phyloP scores from a whole-genome alignment of 176 grass and related monocot species.

The Oryza meyeriana region DNA sequence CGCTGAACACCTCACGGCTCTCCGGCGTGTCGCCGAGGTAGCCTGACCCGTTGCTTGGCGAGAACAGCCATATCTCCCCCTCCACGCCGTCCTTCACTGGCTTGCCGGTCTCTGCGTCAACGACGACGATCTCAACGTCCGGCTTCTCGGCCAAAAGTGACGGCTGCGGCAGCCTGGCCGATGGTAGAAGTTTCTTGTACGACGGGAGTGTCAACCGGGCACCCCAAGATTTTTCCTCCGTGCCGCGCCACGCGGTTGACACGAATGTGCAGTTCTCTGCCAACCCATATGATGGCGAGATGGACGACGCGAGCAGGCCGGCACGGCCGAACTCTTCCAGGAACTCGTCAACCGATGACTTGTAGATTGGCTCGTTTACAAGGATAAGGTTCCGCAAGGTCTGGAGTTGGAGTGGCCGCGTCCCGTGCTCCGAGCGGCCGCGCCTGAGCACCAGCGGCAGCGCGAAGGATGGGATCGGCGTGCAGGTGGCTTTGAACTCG shows the following conservation, averaged over 20 bases:
- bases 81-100: conserved; percentile 41
- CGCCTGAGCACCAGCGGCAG: conserved; percentile 41
- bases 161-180: conserved; percentile 16
- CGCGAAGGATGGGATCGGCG: conserved; percentile 49
- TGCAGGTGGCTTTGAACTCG: conserved; percentile 50
- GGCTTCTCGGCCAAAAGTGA: not conserved
- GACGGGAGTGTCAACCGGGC: conserved; percentile 4
- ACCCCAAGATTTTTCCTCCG: not conserved
- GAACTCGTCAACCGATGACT: conserved; percentile 36
- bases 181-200: conserved; percentile 46
- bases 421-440: not conserved
- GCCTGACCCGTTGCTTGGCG: conserved; percentile 50
- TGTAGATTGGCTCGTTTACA: conserved; percentile 48
- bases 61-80: conserved; percentile 58
- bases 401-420: conserved; percentile 23
- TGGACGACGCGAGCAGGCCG: conserved; percentile 28
- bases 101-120: conserved; percentile 28
- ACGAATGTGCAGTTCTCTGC: conserved; percentile 63
- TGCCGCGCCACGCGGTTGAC: conserved; percentile 45
- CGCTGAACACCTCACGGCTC: conserved; percentile 31
- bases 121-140: conserved; percentile 25
- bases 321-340: conserved; percentile 22
- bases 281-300: conserved; percentile 54
- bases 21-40: conserved; percentile 34
- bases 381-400: conserved; percentile 54